Evolutionary conservation across 1,139 yeast species (phyloP).

Genomic region (Hansenula lynferdii): DNA sequence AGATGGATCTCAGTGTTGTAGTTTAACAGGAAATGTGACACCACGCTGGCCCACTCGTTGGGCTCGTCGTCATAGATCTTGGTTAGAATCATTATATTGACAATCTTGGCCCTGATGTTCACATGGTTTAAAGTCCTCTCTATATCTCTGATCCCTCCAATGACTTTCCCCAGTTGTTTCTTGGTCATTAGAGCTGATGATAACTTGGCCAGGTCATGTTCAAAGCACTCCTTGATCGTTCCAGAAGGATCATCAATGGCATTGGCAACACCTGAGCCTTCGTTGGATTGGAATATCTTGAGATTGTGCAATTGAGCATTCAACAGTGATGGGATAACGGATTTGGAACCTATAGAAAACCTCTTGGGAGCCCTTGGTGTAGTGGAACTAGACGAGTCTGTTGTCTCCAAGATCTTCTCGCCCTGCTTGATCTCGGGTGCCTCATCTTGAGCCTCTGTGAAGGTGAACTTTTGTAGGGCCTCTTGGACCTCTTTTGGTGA

Average conservation of each 20-base stretch:
- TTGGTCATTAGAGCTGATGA: constrained; percentile 22
- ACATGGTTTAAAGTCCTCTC: constrained; percentile 46
- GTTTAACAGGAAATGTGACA: constrained; percentile 53
- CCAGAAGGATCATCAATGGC: too few species aligned
- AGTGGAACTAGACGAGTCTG: constrained; percentile 9
- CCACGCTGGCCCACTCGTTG: constrained; percentile 47
- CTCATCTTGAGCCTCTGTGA: too few species aligned
- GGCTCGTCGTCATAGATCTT: constrained; percentile 63
- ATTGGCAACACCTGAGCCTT: too few species aligned
- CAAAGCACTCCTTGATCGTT: constrained; percentile 11
- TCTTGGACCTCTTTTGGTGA: not conserved
- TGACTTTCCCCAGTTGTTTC: constrained; percentile 19
- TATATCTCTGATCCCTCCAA: constrained; percentile 39
- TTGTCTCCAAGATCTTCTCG: constrained; percentile 15
- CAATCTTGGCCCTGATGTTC: constrained; percentile 55
- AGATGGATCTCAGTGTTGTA: constrained; percentile 36
- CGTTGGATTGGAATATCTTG: constrained; percentile 16
- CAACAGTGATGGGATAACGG: constrained; percentile 19
- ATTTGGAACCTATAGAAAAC: constrained; percentile 19
- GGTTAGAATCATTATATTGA: constrained; percentile 58
- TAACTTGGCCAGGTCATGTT: constrained; percentile 17
- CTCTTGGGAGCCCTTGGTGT: constrained; percentile 3
- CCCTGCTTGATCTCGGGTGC: constrained; percentile 1
- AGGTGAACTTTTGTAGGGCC: too few species aligned
- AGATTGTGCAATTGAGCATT: constrained; percentile 22